Base-by-base conservation (phyloP, 225 moss, liverwort and hornwort genomes). In the Anthoceros angustus region DNA sequence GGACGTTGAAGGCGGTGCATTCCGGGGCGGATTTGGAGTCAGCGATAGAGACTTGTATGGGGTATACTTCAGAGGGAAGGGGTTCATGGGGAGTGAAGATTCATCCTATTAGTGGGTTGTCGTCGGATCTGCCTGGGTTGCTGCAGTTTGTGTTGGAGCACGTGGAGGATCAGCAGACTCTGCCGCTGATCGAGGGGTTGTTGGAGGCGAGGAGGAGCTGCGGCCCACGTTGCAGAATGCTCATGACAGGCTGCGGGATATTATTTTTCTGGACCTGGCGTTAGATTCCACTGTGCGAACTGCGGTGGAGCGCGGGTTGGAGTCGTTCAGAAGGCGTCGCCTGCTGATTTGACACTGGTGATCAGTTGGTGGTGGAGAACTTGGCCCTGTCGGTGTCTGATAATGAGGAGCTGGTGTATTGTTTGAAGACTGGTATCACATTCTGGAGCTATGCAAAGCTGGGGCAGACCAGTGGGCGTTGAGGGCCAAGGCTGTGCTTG, bases 11-110 rank as follows among this genome's bases (percentile, higher is more conserved):
- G 85, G 94, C 90, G 63, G 88, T 95, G 67, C 94, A 95, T 74
- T 95, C 94, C 66, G 90, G 94, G 74, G 94, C 94, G 63, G 90
- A 95, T 73, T 72, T 95, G 68, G 94, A 95, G 72, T 95, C 94
- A 66, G 90, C 94, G 14, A 62, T 95, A 67, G 90, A 81, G 60
- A 61, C 86, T 8, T 86, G 91, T 43, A 90, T 95, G 90, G 94
- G 94, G 43, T 95, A 95, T 72, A 77, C 81, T 49, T 77, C 90
- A 61, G 77, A 86, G 89, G 92, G 68, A 63, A 81, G 42, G 88
- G 87, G 32, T 87, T 87, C 41, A 98, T 98, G 98, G 83, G 84
- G 87, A 42, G 85, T 92, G 23, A 61, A 89, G 68, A 89, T 98
- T 46, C 79, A 86, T 68, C 87, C 89, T 8, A 92, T 98, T 62